phyloP scores from a whole-genome alignment of 2,329 filamentous ascomycete genomes.

The Cladosporium sp. region DNA sequence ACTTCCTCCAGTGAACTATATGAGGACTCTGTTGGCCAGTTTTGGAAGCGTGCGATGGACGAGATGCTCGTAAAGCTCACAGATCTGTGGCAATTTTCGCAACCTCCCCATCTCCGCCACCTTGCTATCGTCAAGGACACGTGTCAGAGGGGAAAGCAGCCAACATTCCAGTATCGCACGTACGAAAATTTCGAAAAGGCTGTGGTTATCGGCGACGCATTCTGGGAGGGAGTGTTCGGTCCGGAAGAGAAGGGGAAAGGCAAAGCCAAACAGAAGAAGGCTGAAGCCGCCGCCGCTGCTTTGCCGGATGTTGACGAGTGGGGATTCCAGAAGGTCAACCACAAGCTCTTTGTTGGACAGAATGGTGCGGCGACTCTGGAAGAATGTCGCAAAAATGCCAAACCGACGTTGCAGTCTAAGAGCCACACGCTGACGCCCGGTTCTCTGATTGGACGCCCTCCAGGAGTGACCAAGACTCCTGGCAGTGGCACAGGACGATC shows the following conservation, averaged over 20 bases:
- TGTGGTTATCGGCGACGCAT: constrained; percentile 52
- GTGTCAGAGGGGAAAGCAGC: constrained; percentile 48
- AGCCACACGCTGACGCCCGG: not conserved
- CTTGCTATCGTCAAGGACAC: constrained; percentile 59
- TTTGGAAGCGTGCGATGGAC: constrained; percentile 59
- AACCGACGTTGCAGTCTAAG: not conserved
- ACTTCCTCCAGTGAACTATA: constrained; percentile 50
- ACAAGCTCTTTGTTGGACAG: constrained; percentile 41
- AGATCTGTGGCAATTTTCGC: constrained; percentile 59
- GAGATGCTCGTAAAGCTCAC: constrained; percentile 55
- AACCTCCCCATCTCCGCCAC: constrained; percentile 60
- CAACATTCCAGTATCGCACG: constrained; percentile 59
- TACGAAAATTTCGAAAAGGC: constrained; percentile 55
- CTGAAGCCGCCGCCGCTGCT: constrained; percentile 14
- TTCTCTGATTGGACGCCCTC: not conserved
- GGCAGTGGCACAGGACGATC: not conserved
- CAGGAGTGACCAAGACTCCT: not conserved
- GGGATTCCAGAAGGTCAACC: constrained; percentile 47
- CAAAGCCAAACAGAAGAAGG: constrained; percentile 16
- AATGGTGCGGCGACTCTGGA: constrained; percentile 47
- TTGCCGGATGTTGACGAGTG: constrained; percentile 46
- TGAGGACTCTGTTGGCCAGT: constrained; percentile 46
- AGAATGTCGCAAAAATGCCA: constrained; percentile 37
- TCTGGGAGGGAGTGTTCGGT: constrained; percentile 55
- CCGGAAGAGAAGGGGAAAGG: constrained; percentile 38